Evolutionary conservation across 2,329 filamentous ascomycete genomes (phyloP), one percentile per base, ranked within the genome.

Genomic region (Polytolypa hystricis): DNA sequence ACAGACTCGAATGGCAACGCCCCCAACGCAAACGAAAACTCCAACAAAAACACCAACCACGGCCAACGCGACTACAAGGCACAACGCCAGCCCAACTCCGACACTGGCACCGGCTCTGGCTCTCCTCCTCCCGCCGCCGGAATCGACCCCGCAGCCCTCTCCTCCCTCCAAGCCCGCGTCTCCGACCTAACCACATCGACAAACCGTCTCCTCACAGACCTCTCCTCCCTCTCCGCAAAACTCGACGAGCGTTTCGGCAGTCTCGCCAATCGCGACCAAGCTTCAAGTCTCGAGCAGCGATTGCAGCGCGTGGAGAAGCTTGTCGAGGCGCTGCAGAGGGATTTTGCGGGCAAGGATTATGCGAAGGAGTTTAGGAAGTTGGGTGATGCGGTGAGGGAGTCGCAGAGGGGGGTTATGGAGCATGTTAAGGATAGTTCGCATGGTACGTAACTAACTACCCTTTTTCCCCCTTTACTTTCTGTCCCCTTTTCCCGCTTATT

Each of bases 151-250:
- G 46, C 44, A 11, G 5, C 33, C 16, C 85, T 94, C 55, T n/a
- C n/a, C n/a, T n/a, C n/a, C n/a, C 70, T 96, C 10, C 81, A 93
- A 66, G 81, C 81, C 64, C 81, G 86, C 20, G 66, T 96, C 12
- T 84, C 67, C 41, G 62, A 66, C 26, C 62, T 83, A 34, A 71
- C 77, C 54, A 66, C 65, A 40, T 75, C 80, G 49, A 60, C 81
- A 35, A 67, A 67, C 48, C 65, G 64, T 44, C 64, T 82, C 30
- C 47, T 62, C 32, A 54, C 57, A 64, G 73, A 64, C 57, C 55
- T 61, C 67, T 79, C 54, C 57, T 54, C 61, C 57, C 55, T 73
- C 64, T 57, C 56, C 68, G 47, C 59, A 52, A 56, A 67, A 62
- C 50, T 65, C 64, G 56, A 78, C 67, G 56, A 65, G 60, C 55